Percentiles rank a stretch among this genome's conserved stretches.
These are phyloP conservation scores for Vanderwaltozyma verrucispora DNA, from an alignment of 805 yeast species.

Conservation along the genomic window DNA sequence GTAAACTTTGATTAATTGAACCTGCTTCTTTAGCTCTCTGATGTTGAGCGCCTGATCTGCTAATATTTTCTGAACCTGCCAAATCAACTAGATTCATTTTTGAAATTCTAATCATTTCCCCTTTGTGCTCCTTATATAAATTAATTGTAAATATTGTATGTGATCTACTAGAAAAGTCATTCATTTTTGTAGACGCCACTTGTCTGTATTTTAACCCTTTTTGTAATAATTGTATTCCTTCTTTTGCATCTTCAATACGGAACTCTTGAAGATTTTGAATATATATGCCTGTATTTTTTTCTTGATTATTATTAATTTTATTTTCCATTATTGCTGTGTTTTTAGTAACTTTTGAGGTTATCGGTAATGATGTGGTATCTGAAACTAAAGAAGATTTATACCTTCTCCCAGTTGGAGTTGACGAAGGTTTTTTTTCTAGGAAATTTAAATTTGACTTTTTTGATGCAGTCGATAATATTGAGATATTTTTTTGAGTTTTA, in stretches of 20 bases:
- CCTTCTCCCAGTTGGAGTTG: conserved; percentile 5
- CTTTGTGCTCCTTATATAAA: conserved; percentile 45
- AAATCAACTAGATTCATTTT: conserved; percentile 68
- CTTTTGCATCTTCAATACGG: conserved; percentile 56
- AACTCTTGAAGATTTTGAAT: conserved; percentile 57
- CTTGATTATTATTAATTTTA: conserved; percentile 9
- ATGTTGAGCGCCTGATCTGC: conserved; percentile 72
- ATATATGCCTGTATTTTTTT: conserved; percentile 57
- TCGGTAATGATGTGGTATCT: neutral
- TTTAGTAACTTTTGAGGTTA: neutral
- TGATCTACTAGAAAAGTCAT: conserved; percentile 78
- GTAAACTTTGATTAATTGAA: conserved; percentile 77
- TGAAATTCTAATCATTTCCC: conserved; percentile 35
- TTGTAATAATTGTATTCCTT: conserved; percentile 48
- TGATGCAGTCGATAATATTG: conserved; percentile 9
- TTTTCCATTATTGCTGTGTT: too few relatives aligned
- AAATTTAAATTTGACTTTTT: neutral
- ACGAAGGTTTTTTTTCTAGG: conserved; percentile 29
- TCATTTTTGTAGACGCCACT: conserved; percentile 85
- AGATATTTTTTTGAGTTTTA: conserved; percentile 12
- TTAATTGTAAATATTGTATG: conserved; percentile 78
- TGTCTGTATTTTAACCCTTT: conserved; percentile 67
- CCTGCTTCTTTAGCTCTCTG: conserved; percentile 93
- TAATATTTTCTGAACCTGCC: conserved; percentile 91
- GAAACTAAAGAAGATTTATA: neutral